Base-by-base conservation (phyloP, 2,329 filamentous ascomycete genomes). In the Ascochyta rabiei region DNA sequence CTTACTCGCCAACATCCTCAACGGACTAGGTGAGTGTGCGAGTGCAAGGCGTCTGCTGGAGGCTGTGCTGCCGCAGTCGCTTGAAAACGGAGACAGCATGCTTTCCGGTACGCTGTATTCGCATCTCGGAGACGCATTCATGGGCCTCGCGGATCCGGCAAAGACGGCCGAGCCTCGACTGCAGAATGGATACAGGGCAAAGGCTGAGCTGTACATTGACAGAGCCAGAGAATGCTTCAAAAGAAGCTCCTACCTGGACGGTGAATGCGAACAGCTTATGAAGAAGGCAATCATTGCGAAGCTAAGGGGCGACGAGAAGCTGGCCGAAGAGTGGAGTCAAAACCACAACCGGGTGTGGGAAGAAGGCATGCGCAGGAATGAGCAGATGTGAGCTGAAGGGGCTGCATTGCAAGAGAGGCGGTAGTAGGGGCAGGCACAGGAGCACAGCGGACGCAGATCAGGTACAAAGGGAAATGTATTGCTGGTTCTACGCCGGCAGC, bases 281-380 rank as follows among this genome's bases (percentile, higher is more conserved):
- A 95, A 95, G 80, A 93, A 91, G 75, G 88, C 89, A 3, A 86
- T 86, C 45, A 83, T 96, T 45, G 89, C 90, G 80, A 86, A 87
- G 72, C 77, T 88, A 41, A 81, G 84, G 7, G 89, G 71, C 1
- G 68, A 75, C 39, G 70, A 72, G 45, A 68, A 64, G 52, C 37
- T 73, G 38, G 70, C 72, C 1, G 71, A 72, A 48, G 72, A 75
- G 39, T 74, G 70, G 70, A 72, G 72, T 23, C 70, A 73, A 53
- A 70, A 72, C 37, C 69, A 73, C 44, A 71, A 75, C 46, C 59
- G 61, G 3, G 66, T 71, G 7, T 74, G 72, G 68, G 67, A 75
- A n/a, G 65, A 69, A 31, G 68, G 59, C 5, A 63, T 61, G 53
- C 50, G 49, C 23, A 56, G 57, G 37, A 53, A 64, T 21, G 58